phyloP scores from a whole-genome alignment of 371 early-diverging fungal species.

The Actinomucor elegans region DNA sequence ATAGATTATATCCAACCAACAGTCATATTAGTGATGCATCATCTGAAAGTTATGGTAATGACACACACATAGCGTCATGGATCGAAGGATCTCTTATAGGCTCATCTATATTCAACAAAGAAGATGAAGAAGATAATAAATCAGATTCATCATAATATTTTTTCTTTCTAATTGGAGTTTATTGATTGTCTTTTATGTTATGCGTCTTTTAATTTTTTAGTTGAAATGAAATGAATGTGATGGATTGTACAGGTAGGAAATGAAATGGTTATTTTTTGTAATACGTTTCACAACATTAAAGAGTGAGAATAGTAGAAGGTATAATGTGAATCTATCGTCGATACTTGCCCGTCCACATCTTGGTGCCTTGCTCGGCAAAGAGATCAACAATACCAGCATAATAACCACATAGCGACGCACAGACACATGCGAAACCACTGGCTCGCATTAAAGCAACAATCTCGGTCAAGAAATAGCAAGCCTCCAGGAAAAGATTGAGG shows the following conservation, averaged over 20 bases:
- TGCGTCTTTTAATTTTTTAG: too few relatives aligned
- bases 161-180: too few relatives aligned
- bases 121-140: background rate
- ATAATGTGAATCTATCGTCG: background rate
- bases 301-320: background rate
- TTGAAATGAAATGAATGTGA: background rate
- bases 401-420: slow-evolving; percentile 41
- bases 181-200: too few relatives aligned
- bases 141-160: background rate
- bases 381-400: slow-evolving; percentile 47
- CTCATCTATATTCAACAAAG: slow-evolving; percentile 21
- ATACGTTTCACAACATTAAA: background rate
- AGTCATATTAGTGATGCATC: slow-evolving; percentile 10
- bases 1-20: background rate
- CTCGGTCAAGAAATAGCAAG: slow-evolving; percentile 28
- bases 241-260: background rate
- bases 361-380: slow-evolving; percentile 26
- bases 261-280: slow-evolving; percentile 2
- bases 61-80: slow-evolving; percentile 25
- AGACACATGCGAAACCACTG: slow-evolving; percentile 34
- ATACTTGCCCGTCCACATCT: slow-evolving; percentile 18
- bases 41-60: slow-evolving; percentile 18
- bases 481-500: slow-evolving; percentile 40
- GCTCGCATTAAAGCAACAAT: slow-evolving; percentile 20
- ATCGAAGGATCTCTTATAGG: slow-evolving; percentile 20